Evolutionary conservation across 23 red algal genomes (phyloP), one percentile per base, ranked within the genome.

Genomic region (Gracilaria domingensis): DNA sequence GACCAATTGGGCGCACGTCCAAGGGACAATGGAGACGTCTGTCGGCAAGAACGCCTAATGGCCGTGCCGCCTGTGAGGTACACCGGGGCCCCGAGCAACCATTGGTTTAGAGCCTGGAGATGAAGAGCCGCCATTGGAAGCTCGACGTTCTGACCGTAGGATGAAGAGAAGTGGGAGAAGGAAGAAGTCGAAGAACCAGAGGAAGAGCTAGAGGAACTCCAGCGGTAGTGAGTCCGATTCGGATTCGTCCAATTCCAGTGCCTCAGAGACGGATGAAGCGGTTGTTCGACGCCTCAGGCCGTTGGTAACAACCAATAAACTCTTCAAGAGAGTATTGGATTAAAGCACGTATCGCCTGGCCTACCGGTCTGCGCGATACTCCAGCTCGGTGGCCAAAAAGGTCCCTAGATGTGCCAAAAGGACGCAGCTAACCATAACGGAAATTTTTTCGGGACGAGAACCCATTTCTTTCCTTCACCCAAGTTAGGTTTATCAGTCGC

Each of bases 161-260:
- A 32, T 34, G 62, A 67, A 67, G 62, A 67, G 26, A 67, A 36
- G 62, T 12, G 20, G 33, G 16, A 11, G 20, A 8, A 30, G 62
- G 62, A 67, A 67, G 62, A 67, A 67, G 9, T 67, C 62, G 62
- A 67, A 67, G 62, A 67, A 67, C 24, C 62, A 67, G 33, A 67
- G 62, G 13, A 67, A 67, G 2, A 67, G 62, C 62, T 25, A 25
- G 6, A 67, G 62, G 62, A 21, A 67, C 24, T 67, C 62, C 62
- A 67, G 62, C 9, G 62, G 24, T 67, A 67, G 62, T 8, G 62
- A 67, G 2, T 67, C 24, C 24, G 62, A 67, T 67, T 67, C 62
- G 14, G 62, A 30, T 14, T 67, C 62, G 16, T 33, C 62, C 16
- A 67, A 21, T 67, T 55, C 17, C 14, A 55, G 6, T 55, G 51